Percentiles rank a stretch among this genome's conserved stretches.
Evolutionary conservation across 371 early-diverging fungal genomes (phyloP).

Genomic region (Mortierella sp.): DNA sequence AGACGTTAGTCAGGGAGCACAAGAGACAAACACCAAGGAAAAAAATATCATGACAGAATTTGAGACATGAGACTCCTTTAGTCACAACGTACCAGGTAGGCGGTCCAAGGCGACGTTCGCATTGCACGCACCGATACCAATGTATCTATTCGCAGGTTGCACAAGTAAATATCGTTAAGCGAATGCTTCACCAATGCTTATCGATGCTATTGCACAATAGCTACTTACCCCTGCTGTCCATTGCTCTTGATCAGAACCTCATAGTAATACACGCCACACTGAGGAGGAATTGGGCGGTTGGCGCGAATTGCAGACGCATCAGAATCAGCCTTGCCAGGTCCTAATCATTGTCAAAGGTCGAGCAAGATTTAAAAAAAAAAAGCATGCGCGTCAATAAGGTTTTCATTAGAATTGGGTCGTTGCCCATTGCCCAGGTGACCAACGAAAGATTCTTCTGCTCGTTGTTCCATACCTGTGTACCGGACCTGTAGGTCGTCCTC

Average conservation of each 20-base stretch:
- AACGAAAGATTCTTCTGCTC: background rate
- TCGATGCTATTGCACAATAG: background rate
- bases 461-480: constrained; percentile 66
- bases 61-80: background rate
- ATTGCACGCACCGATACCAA: constrained; percentile 90
- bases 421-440: background rate
- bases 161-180: background rate
- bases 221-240: constrained; percentile 86
- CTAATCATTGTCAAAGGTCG: constrained; percentile 58
- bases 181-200: background rate
- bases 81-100: constrained; percentile 77
- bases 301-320: constrained; percentile 89
- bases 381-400: background rate
- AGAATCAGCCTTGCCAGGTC: constrained; percentile 82
- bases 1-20: background rate
- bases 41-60: background rate
- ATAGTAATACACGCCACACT: constrained; percentile 92
- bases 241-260: constrained; percentile 89
- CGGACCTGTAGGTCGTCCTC: constrained; percentile 66
- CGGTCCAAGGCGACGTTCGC: constrained; percentile 68
- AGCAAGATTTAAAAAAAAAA: constrained; percentile 7
- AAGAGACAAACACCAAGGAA: background rate
- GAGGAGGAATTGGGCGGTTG: constrained; percentile 88
- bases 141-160: constrained; percentile 65
- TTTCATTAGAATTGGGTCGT: background rate